Base-by-base conservation (phyloP, 768 basidiomycete genomes). In the Lactifluus rugatus region DNA sequence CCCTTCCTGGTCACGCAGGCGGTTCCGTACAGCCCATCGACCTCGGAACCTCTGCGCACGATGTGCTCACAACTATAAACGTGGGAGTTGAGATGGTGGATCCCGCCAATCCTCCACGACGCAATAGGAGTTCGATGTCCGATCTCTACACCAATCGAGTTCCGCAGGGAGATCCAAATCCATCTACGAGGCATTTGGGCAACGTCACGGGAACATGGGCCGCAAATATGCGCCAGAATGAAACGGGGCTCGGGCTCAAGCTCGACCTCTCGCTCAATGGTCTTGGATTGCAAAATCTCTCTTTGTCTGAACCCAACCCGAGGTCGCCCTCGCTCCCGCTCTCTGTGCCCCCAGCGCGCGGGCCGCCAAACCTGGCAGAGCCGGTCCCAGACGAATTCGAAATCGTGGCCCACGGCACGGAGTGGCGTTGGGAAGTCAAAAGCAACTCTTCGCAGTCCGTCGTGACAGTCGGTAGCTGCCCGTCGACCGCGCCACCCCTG, bases 221-320 rank as follows among this genome's bases (percentile, higher is more conserved):
- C 3, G 49, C 48, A 25, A 47, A 52, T 41, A 2, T 42, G 28
- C 31, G 21, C 16, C 48, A 6, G 31, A 44, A 56, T 48, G 34
- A 39, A n/a, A 39, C 52, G 44, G 37, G 26, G 17, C 59, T 60
- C 36, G 37, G 26, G 17, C 59, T 60, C 36, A 51, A 36, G 10
- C 59, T 60, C 28, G 54, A 60, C 49, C 49, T 60, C 54, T 26
- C 48, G 1, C 54, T 60, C 36, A 49, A 51, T 14, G 54, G 54
- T 1, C 48, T 60, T 19, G 54, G 54, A 44, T 28, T 56, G 1
- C 42, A 46, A 10, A 51, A 51, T 28, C 31, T 50, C 5, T 56
- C 59, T n/a, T 23, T 60, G 13, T 47, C 49, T 5, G 23, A 31
- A 13, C 58, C 54, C 17, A 8, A 41, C 21, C 31, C 32, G 10